Evolutionary conservation across 2,329 filamentous ascomycete genomes (phyloP).

Genomic region (Emergomyces africanus): DNA sequence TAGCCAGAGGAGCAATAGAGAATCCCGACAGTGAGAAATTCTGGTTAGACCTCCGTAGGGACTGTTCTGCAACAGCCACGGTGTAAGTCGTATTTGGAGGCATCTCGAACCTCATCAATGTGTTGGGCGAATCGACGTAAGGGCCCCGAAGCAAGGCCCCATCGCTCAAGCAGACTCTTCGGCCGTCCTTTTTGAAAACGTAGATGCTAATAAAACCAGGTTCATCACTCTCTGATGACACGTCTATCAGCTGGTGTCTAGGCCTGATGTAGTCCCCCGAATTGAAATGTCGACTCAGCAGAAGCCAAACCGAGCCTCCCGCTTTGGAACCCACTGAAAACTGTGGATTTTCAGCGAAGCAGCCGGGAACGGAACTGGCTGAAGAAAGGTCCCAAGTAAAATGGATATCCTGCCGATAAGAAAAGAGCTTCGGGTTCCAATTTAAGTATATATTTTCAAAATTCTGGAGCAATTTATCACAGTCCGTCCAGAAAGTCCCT

Average conservation of each 20-base stretch:
- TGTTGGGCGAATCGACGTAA: slow-evolving; percentile 92
- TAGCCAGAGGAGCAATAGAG: slow-evolving; percentile 48
- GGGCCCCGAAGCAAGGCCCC: slow-evolving; percentile 59
- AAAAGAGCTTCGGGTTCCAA: slow-evolving; percentile 84
- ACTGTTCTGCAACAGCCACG: slow-evolving; percentile 64
- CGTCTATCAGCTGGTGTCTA: slow-evolving; percentile 12
- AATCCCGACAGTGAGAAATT: slow-evolving; percentile 82
- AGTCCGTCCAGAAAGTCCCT: slow-evolving; percentile 88
- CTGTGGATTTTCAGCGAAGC: slow-evolving; percentile 54
- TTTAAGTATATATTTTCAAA: slow-evolving; percentile 96
- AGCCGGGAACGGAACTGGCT: slow-evolving; percentile 52
- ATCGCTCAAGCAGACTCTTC: slow-evolving; percentile 61
- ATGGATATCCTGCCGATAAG: slow-evolving; percentile 72
- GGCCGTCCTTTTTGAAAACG: slow-evolving; percentile 59
- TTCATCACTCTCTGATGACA: slow-evolving; percentile 36
- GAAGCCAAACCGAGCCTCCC: slow-evolving; percentile 61
- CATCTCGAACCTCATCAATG: slow-evolving; percentile 61
- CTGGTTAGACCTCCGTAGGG: slow-evolving; percentile 58
- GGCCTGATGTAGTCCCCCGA: slow-evolving; percentile 42
- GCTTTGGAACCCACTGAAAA: slow-evolving; percentile 41
- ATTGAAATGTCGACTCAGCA: slow-evolving; percentile 76
- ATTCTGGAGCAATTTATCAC: slow-evolving; percentile 76
- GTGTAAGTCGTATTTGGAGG: slow-evolving; percentile 42
- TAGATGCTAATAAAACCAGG: slow-evolving; percentile 81
- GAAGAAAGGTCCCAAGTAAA: slow-evolving; percentile 65